A percentile compares a stretch with the other conserved stretches of the same genome.
Conservation (phyloP, 2,329 filamentous ascomycete species). For the Chalaropsis ovoidea region DNA sequence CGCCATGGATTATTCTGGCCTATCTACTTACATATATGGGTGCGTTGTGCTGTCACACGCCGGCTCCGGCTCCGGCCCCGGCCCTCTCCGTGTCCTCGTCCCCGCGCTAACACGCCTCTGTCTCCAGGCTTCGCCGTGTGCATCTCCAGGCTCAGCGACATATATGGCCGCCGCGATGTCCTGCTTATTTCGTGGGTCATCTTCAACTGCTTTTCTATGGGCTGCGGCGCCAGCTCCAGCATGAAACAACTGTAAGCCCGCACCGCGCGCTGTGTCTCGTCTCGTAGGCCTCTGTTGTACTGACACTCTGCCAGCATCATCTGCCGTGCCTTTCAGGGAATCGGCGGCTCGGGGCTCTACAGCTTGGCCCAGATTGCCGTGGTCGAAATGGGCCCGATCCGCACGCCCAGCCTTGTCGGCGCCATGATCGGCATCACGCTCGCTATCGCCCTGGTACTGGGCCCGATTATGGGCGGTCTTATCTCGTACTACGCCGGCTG, state of each 20-base stretch:
- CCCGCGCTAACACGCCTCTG: background rate
- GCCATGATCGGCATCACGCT: constrained; percentile 47
- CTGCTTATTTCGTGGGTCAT: constrained; percentile 44
- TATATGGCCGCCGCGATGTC: constrained; percentile 46
- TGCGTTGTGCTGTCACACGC: constrained; percentile 28
- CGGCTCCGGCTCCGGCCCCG: too few species aligned
- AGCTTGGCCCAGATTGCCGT: constrained; percentile 49
- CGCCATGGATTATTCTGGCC: constrained; percentile 46
- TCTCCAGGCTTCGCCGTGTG: constrained; percentile 44
- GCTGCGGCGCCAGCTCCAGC: constrained; percentile 41
- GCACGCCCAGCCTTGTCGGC: constrained; percentile 45
- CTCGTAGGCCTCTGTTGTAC: background rate
- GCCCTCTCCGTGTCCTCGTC: background rate
- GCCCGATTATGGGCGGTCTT: constrained; percentile 47
- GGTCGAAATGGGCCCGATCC: constrained; percentile 45
- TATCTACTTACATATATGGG: constrained; percentile 50
- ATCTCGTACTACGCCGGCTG: constrained; percentile 46
- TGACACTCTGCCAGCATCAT: constrained; percentile 38
- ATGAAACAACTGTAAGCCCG: constrained; percentile 43
- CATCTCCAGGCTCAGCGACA: constrained; percentile 50
- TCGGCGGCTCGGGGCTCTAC: constrained; percentile 53
- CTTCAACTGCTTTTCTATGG: constrained; percentile 47
- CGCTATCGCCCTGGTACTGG: constrained; percentile 48
- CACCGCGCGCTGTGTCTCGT: background rate
- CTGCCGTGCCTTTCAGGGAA: constrained; percentile 49